phyloP scores from a whole-genome alignment of 108 stramenopile species.

The Conticribra guillardii region DNA sequence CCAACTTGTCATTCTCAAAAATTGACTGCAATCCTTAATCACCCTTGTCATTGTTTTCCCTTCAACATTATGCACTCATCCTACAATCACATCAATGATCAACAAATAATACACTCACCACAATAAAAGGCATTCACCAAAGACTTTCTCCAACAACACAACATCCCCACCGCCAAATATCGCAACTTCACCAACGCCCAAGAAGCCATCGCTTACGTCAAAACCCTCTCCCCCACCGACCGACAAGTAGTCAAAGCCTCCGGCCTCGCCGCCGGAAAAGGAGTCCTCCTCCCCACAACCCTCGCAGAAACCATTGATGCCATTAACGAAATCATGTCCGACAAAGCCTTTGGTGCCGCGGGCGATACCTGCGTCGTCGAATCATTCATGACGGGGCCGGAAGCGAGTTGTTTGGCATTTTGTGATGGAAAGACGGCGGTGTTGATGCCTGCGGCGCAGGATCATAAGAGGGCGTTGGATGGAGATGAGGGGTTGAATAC shows the following conservation, averaged over 20 bases:
- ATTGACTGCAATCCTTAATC: too few species aligned
- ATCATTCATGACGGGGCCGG: constrained; percentile 97
- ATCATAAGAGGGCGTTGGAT: constrained; percentile 98
- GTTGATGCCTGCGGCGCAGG: constrained; percentile 94
- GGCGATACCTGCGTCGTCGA: constrained; percentile 98
- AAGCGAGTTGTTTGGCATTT: constrained; percentile 95
- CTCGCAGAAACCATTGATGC: constrained; percentile 92
- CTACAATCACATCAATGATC: background rate
- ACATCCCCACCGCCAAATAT: constrained; percentile 95
- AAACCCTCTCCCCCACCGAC: constrained; percentile 72
- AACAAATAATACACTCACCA: background rate
- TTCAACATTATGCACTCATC: background rate
- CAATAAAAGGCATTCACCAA: constrained; percentile 90
- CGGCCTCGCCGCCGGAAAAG: constrained; percentile 99
- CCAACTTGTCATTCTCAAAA: too few species aligned
- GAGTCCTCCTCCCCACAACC: constrained; percentile 93
- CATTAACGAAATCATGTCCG: constrained; percentile 94
- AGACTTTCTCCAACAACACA: constrained; percentile 94
- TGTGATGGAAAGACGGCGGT: constrained; percentile 95
- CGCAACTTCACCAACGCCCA: constrained; percentile 85
- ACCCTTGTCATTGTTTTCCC: too few species aligned
- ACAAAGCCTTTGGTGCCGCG: constrained; percentile 92
- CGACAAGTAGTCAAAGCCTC: constrained; percentile 99
- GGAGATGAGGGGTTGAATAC: constrained; percentile 98
- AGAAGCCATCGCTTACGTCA: constrained; percentile 88